Evolutionary conservation across 2,329 filamentous ascomycete genomes (phyloP).

Genomic region (Botrytis hyacinthi): DNA sequence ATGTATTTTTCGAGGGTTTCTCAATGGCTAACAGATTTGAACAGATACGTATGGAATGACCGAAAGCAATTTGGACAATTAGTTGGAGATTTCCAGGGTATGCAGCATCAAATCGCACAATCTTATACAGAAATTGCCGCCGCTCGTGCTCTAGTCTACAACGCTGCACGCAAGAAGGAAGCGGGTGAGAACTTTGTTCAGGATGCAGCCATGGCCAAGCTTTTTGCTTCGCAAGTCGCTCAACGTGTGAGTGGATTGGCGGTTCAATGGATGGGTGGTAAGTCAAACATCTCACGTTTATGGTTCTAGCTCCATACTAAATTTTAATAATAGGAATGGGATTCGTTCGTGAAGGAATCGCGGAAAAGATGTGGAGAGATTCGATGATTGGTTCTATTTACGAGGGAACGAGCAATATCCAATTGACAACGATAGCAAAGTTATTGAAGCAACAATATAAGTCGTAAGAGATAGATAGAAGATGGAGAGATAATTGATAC

Average conservation of each 20-base stretch:
- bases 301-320: constrained; percentile 1
- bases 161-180: constrained; percentile 97
- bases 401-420: constrained; percentile 82
- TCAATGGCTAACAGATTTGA: constrained; percentile 25
- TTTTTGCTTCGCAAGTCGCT: constrained; percentile 91
- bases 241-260: constrained; percentile 80
- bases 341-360: constrained; percentile 91
- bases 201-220: constrained; percentile 97
- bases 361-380: constrained; percentile 97
- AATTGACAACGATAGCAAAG: constrained; percentile 70
- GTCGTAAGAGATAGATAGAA: constrained; percentile 37
- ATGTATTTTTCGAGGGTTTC: neutral
- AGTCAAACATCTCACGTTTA: constrained; percentile 4
- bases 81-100: constrained; percentile 95
- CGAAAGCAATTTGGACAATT: constrained; percentile 93
- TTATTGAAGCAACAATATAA: constrained; percentile 68
- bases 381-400: constrained; percentile 99
- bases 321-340: constrained; percentile 62
- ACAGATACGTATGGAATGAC: constrained; percentile 93
- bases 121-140: constrained; percentile 91
- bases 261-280: constrained; percentile 97
- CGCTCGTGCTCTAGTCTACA: constrained; percentile 89
- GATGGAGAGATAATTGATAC: neutral
- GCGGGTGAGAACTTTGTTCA: constrained; percentile 91
- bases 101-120: constrained; percentile 98